Evolutionary conservation across 129 eudicot species (phyloP), one percentile per base, ranked within the genome.

Genomic region (Glebionis coronaria): DNA sequence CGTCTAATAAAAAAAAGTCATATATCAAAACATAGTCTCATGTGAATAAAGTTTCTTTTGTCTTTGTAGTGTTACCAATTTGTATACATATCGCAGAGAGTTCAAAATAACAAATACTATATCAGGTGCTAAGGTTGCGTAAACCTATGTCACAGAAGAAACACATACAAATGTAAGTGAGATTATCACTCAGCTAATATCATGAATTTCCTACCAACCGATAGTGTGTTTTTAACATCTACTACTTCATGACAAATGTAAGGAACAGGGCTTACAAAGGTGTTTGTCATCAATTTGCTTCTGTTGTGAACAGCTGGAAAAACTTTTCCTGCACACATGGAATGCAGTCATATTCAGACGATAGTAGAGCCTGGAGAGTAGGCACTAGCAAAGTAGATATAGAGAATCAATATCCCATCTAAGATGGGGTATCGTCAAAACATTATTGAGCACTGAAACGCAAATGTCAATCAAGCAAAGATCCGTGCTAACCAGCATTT

Each of bases 291-390:
- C 85, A 27, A 81, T 68, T 44, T 68, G 44, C 42, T 77, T 84
- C 97, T 66, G 59, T 80, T 11, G 82, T 60, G 71, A 82, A 82
- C 38, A 82, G 73, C 73, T 90, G 83, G 60, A 90, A 92, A 84
- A 90, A 90, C 75, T 84, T n/a, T n/a, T n/a, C n/a, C n/a, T n/a
- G n/a, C n/a, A n/a, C n/a, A n/a, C n/a, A n/a, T n/a, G n/a, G n/a
- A n/a, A n/a, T n/a, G n/a, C n/a, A n/a, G n/a, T n/a, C n/a, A n/a
- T n/a, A n/a, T n/a, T n/a, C n/a, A n/a, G 52, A 68, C 52, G 23
- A 50, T 11, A 20, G 53, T 54, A 10, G n/a, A 68, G 7, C 40
- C 40, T 31, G 2, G 40, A 31, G 9, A 55, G 42, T 61, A 18
- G 28, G 18, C 0, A 38, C 0, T 27, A 28, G 46, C 10, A 59